Evolutionary conservation across 176 grass and related monocot genomes (phyloP).

Genomic region (Aegilops tauschii): DNA sequence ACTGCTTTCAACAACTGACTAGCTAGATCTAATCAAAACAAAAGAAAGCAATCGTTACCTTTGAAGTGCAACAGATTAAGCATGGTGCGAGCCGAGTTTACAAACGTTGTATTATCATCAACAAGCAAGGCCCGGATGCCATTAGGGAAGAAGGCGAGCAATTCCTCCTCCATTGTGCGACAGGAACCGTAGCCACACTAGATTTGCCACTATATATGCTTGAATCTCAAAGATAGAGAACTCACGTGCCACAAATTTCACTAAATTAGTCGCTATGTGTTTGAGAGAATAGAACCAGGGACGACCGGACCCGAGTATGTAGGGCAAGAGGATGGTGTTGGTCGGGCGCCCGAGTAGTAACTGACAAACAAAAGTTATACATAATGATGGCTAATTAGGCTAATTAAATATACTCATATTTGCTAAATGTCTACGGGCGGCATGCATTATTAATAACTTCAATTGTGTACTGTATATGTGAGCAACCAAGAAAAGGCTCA

Average conservation of each 20-base stretch:
- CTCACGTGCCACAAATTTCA: not conserved
- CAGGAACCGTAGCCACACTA: not conserved
- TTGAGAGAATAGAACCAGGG: not conserved
- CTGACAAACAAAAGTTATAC: not conserved
- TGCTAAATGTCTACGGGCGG: not conserved
- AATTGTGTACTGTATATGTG: not conserved
- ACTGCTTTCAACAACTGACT: too few species aligned
- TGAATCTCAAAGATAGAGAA: not conserved
- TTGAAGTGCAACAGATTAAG: not conserved
- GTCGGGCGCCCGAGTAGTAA: not conserved
- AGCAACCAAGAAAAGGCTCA: not conserved
- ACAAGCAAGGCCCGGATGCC: slow-evolving; percentile 2
- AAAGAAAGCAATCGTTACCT: not conserved
- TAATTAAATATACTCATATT: not conserved
- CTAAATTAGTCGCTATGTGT: not conserved
- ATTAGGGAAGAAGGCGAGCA: not conserved
- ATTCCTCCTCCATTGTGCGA: not conserved
- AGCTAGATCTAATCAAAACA: not conserved
- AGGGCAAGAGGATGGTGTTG: not conserved
- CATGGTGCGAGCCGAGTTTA: not conserved
- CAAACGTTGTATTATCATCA: not conserved
- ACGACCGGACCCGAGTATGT: not conserved
- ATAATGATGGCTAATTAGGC: not conserved
- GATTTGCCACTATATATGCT: not conserved
- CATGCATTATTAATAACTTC: not conserved